Base-by-base conservation (phyloP, 2,329 filamentous ascomycete genomes). In the Fusarium sp. region DNA sequence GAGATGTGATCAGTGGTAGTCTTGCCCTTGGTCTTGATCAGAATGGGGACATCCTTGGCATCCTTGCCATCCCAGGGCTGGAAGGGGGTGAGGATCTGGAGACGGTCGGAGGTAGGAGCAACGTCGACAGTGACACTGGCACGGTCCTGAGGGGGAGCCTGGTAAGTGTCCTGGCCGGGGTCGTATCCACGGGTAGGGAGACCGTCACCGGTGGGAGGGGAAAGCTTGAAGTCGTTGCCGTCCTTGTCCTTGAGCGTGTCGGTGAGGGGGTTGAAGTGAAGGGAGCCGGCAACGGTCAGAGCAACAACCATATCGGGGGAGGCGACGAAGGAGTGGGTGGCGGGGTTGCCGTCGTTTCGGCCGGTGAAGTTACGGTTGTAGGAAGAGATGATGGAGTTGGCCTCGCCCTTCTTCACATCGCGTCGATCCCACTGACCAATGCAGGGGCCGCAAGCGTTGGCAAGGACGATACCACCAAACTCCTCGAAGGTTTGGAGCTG, bases 281-380 rank as follows among this genome's bases (percentile, higher is more conserved):
- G 85, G 53, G 86, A 86, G 68, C 93, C 93, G 52, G 92, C 92
- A 73, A 96, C 86, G 58, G 89, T 88, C 82, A 97, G 80, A 67
- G 93, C 93, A 49, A 96, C 91, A 38, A 96, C 92, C 61, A 97
- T 82, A 75, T 97, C 93, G 53, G 93, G 93, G 7, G 92, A 96
- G 65, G 93, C 89, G 68, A 96, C 93, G 78, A 97, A 97, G 55
- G 92, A 92, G 83, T 96, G 93, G 47, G 93, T 97, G 51, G 92
- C 92, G 36, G 93, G 93, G 85, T 97, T 98, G 68, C 91, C 93
- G 70, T 97, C 93, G 78, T 98, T 98, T 76, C 95, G 92, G 68
- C 94, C 94, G 61, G 94, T 98, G 84, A 99, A 98, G 88, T 99
- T 98, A 80, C 95, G 93, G 90, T 99, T 99, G 89, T 97, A 99